These are phyloP conservation scores for Mucor racemosus DNA, from an alignment of 371 early-diverging fungal species.

Conservation along the genomic window DNA sequence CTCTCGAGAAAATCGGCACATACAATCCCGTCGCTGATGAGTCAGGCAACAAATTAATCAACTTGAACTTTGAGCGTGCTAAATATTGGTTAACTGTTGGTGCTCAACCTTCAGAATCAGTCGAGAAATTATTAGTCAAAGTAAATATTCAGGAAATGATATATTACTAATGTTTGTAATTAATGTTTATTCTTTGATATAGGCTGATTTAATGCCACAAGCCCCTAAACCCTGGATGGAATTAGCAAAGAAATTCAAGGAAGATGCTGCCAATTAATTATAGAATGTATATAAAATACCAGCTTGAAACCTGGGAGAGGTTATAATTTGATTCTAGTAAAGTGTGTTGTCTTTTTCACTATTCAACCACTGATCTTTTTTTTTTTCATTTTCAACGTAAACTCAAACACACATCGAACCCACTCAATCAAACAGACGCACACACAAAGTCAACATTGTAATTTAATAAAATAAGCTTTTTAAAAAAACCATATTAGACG, in stretches of 20 bases:
- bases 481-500: neutral
- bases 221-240: slow-evolving; percentile 64
- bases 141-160: slow-evolving; percentile 49
- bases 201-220: slow-evolving; percentile 67
- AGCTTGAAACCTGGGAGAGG: neutral
- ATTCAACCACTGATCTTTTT: neutral
- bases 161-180: neutral
- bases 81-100: slow-evolving; percentile 97
- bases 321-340: slow-evolving; percentile 1
- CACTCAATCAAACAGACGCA: neutral
- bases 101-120: slow-evolving; percentile 91
- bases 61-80: slow-evolving; percentile 85
- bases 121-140: slow-evolving; percentile 87
- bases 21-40: slow-evolving; percentile 87
- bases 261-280: slow-evolving; percentile 19
- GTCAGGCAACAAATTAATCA: slow-evolving; percentile 80
- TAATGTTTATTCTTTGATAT: neutral
- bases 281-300: slow-evolving; percentile 10
- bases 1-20: slow-evolving; percentile 90
- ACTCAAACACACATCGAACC: neutral
- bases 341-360: neutral
- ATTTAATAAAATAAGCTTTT: neutral
- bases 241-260: slow-evolving; percentile 45
- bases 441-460: slow-evolving; percentile 3
- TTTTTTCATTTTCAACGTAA: neutral